Conservation (phyloP, 805 yeast species). For the Schwanniomyces occidentalis region DNA sequence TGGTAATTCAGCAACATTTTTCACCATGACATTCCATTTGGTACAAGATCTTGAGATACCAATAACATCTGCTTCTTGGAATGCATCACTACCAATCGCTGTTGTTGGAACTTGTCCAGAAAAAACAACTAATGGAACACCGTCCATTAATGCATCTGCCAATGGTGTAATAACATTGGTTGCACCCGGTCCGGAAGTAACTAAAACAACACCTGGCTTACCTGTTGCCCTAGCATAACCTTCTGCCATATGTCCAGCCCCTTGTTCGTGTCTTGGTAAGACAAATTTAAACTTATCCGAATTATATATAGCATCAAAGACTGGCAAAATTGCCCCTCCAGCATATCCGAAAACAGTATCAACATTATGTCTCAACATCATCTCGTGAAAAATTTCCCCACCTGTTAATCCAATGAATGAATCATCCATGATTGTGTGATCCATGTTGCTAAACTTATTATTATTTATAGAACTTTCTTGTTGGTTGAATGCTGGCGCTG, state of each 20-base stretch:
- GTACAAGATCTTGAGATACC: constrained; percentile 98
- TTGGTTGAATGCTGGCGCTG: constrained; percentile 54
- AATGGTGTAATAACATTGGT: constrained; percentile 97
- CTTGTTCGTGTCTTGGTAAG: constrained; percentile 96
- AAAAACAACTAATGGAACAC: constrained; percentile 95
- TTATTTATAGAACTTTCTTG: constrained; percentile 12
- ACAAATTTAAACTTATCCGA: constrained; percentile 87
- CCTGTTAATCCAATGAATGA: constrained; percentile 96
- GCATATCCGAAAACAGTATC: constrained; percentile 97
- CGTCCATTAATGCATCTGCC: constrained; percentile 97
- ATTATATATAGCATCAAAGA: constrained; percentile 94
- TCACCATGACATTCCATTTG: constrained; percentile 99
- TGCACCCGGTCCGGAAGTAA: constrained; percentile 99
- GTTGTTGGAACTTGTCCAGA: constrained; percentile 96
- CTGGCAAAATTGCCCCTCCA: constrained; percentile 98
- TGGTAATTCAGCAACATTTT: constrained; percentile 90
- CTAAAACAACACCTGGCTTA: constrained; percentile 95
- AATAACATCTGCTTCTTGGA: constrained; percentile 98
- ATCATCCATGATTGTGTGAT: constrained; percentile 57
- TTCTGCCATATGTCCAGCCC: constrained; percentile 99
- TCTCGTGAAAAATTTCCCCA: constrained; percentile 97
- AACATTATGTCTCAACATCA: constrained; percentile 95
- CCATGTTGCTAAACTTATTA: constrained; percentile 6
- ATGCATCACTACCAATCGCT: constrained; percentile 97
- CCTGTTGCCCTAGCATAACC: constrained; percentile 97